Conservation (phyloP, 116 monocot species). For the Phalaenopsis hybrid region DNA sequence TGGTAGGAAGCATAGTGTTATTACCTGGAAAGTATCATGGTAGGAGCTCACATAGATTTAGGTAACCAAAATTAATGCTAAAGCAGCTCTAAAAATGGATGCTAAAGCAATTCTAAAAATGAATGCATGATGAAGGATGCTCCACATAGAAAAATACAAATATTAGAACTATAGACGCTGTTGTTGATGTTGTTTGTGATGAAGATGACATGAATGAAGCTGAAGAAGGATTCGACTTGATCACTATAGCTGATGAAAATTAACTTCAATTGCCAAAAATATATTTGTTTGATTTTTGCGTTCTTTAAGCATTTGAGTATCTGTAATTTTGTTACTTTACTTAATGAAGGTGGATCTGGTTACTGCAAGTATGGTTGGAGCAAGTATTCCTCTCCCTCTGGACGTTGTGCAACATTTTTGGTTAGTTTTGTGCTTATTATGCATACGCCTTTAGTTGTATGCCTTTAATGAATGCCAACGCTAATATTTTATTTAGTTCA, state of each 20-base stretch:
- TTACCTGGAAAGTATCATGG: not conserved
- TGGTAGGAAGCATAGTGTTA: not conserved
- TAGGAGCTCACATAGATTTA: not conserved
- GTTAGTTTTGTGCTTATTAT: conserved; percentile 19
- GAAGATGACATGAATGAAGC: not conserved
- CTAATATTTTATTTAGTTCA: not conserved
- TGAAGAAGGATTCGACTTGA: not conserved
- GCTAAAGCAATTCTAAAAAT: no score
- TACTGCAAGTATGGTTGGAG: conserved; percentile 97
- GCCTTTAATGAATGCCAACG: not conserved
- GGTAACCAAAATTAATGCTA: not conserved
- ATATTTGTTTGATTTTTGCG: not conserved
- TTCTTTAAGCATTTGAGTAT: not conserved
- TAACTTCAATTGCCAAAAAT: not conserved
- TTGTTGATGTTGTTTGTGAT: no score
- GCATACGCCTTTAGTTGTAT: not conserved
- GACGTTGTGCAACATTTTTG: conserved; percentile 81
- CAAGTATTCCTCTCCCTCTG: conserved; percentile 85
- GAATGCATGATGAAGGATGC: no score
- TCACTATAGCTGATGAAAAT: not conserved
- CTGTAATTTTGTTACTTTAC: not conserved
- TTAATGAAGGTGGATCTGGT: conserved; percentile 79
- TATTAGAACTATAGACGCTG: no score
- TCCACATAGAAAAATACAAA: no score
- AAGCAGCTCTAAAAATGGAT: no score